Evolutionary conservation across 2,329 filamentous ascomycete species (phyloP).

Genomic region (Colletotrichum sojae): DNA sequence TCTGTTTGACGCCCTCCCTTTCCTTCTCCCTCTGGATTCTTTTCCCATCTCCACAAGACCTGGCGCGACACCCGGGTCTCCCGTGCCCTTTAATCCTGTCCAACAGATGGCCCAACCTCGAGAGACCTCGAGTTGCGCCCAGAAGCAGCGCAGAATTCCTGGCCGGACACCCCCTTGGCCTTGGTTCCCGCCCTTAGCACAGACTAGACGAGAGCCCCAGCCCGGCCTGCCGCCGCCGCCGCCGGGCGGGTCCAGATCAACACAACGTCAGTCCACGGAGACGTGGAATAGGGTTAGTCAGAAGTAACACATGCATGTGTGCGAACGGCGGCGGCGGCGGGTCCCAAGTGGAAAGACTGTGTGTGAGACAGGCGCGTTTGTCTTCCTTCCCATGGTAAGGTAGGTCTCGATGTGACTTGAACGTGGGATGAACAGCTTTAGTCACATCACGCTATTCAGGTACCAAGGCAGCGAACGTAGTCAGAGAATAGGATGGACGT

Average conservation of each 20-base stretch:
- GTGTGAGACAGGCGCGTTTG: constrained; percentile 2
- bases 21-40: constrained; percentile 39
- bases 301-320: constrained; percentile 11
- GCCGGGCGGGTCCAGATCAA: constrained; percentile 26
- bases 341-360: neutral
- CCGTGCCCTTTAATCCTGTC: constrained; percentile 37
- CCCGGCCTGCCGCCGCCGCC: constrained; percentile 18
- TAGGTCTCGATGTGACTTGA: neutral
- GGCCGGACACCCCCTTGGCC: constrained; percentile 19
- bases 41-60: constrained; percentile 16
- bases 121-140: constrained; percentile 34
- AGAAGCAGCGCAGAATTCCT: constrained; percentile 31
- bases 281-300: neutral
- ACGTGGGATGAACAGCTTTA: constrained; percentile 30
- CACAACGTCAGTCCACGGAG: constrained; percentile 12
- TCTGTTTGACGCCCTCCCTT: constrained; percentile 27
- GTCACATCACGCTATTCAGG: constrained; percentile 1
- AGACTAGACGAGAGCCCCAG: constrained; percentile 2
- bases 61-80: constrained; percentile 23
- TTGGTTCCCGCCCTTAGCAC: constrained; percentile 14
- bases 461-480: neutral
- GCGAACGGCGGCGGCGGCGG: neutral
- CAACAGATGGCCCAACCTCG: constrained; percentile 28
- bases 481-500: constrained; percentile 3
- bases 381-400: neutral